These are phyloP conservation scores for Aureobasidium sp. DNA, from an alignment of 2,329 filamentous ascomycete species.

Conservation along the genomic window DNA sequence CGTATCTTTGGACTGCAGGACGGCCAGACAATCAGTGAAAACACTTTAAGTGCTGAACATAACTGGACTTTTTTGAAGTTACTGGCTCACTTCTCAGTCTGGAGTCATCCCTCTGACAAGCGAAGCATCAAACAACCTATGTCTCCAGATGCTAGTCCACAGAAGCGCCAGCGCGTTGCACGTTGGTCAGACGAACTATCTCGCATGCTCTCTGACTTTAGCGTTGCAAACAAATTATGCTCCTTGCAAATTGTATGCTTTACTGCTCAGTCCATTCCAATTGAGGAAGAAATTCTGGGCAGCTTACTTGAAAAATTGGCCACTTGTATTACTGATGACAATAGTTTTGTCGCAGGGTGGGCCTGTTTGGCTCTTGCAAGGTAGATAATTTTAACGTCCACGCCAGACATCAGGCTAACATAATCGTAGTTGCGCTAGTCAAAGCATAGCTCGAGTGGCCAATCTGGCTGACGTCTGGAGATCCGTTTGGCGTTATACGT, in stretches of 20 bases:
- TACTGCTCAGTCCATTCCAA: background rate
- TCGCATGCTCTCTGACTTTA: background rate
- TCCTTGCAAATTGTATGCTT: conserved; percentile 11
- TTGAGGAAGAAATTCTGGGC: conserved; percentile 7
- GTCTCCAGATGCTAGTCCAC: background rate
- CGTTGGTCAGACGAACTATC: conserved; percentile 12
- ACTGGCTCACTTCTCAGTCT: conserved; percentile 31
- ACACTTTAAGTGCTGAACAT: conserved; percentile 22
- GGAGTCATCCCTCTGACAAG: background rate
- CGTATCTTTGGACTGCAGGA: conserved; percentile 22
- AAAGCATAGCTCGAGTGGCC: conserved; percentile 35
- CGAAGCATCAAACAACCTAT: background rate
- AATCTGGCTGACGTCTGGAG: conserved; percentile 53
- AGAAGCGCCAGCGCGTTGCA: conserved; percentile 5
- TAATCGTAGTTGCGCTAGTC: conserved; percentile 40
- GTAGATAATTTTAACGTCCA: conserved; percentile 41
- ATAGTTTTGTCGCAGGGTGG: conserved; percentile 64
- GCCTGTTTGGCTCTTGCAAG: conserved; percentile 74
- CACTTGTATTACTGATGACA: conserved; percentile 54
- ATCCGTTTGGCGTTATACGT: conserved; percentile 67
- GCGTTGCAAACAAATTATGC: background rate
- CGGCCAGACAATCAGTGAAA: conserved; percentile 23
- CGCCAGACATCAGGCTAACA: conserved; percentile 22
- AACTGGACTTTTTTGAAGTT: conserved; percentile 33
- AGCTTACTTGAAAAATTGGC: conserved; percentile 3